Conservation (phyloP, 1,139 yeast species). For the Blastobotrys capitulatus region DNA sequence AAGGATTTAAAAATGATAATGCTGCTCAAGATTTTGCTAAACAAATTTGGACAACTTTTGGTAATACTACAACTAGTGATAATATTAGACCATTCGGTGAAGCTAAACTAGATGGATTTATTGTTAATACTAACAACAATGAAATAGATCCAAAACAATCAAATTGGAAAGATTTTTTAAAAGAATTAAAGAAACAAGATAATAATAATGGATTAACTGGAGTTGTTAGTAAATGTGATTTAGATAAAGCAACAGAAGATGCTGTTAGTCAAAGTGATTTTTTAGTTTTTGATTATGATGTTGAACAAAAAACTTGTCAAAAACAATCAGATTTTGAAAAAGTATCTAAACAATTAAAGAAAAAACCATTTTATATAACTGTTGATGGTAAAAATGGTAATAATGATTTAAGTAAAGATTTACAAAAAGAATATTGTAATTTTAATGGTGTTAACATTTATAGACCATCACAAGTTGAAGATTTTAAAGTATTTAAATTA, state of each 20-base stretch:
- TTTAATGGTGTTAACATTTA: not conserved
- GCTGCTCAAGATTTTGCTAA: conserved; percentile 67
- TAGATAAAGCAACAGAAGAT: not conserved
- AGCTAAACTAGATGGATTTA: conserved; percentile 62
- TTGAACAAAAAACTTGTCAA: too few species aligned
- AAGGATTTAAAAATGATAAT: conserved; percentile 37
- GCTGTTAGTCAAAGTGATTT: not conserved
- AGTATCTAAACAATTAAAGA: not conserved
- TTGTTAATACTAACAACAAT: conserved; percentile 52
- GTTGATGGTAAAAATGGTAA: not conserved
- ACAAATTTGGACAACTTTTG: conserved; percentile 79
- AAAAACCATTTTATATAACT: not conserved
- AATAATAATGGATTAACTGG: conserved; percentile 1
- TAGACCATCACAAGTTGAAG: not conserved
- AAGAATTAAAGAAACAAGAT: not conserved
- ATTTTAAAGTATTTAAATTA: too few species aligned
- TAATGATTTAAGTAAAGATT: not conserved
- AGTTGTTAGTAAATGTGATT: not conserved
- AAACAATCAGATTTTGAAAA: too few species aligned
- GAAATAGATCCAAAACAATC: not conserved
- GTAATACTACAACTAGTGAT: conserved; percentile 69
- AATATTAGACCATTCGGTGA: conserved; percentile 66
- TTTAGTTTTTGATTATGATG: not conserved
- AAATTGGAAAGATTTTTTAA: not conserved
- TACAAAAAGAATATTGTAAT: not conserved